These are phyloP conservation scores for Calvatia gigantea DNA, from an alignment of 768 basidiomycete genomes.

Conservation along the genomic window DNA sequence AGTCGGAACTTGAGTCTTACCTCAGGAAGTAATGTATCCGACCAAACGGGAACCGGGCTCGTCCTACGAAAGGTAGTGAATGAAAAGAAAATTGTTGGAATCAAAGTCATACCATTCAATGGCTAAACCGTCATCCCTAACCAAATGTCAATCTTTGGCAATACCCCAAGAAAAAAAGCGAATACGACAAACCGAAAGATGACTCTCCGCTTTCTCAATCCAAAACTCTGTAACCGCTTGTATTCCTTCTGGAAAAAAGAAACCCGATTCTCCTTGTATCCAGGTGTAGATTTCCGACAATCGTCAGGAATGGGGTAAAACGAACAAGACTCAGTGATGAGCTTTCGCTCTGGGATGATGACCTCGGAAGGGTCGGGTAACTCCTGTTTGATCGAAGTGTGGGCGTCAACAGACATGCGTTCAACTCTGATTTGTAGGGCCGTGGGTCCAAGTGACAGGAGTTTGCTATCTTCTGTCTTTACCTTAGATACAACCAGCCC, in stretches of 20 bases:
- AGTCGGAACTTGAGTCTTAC: neutral
- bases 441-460: no score
- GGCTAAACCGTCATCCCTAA: slow-evolving; percentile 9
- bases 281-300: slow-evolving; percentile 1
- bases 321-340: slow-evolving; percentile 9
- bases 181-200: neutral
- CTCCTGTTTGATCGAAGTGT: slow-evolving; percentile 3
- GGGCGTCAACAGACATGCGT: neutral
- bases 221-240: slow-evolving; percentile 1
- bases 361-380: neutral
- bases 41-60: slow-evolving; percentile 10
- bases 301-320: slow-evolving; percentile 10
- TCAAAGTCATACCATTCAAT: slow-evolving; percentile 4
- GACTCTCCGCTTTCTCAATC: slow-evolving; percentile 7
- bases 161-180: no score
- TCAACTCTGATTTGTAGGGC: no score
- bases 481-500: no score
- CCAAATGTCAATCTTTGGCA: neutral
- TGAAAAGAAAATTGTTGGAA: neutral
- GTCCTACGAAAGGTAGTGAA: neutral
- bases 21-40: slow-evolving; percentile 10
- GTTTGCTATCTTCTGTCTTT: no score
- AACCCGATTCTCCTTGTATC: slow-evolving; percentile 7
- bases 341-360: slow-evolving; percentile 1
- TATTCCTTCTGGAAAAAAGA: slow-evolving; percentile 5